Evolutionary conservation across 2,329 filamentous ascomycete species (phyloP).

Genomic region (Pseudocercospora fuligena): DNA sequence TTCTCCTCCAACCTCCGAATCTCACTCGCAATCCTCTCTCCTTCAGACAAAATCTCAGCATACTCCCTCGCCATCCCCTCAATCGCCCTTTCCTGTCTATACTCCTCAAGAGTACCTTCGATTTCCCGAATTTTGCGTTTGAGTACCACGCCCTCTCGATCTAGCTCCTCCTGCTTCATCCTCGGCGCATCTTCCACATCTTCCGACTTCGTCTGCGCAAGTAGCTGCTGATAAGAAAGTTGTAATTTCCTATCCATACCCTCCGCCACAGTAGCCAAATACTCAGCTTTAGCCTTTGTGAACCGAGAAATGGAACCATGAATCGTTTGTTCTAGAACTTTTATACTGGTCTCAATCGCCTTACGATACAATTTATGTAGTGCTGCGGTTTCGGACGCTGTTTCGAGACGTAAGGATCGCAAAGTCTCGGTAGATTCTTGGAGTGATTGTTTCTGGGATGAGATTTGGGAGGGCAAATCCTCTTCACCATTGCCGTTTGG

Average conservation of each 20-base stretch:
- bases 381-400: conserved; percentile 41
- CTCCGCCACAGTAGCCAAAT: conserved; percentile 48
- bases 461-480: conserved; percentile 24
- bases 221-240: conserved; percentile 36
- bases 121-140: conserved; percentile 41
- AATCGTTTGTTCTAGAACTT: conserved; percentile 53
- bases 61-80: conserved; percentile 48
- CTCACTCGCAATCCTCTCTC: conserved; percentile 40
- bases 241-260: conserved; percentile 48
- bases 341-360: conserved; percentile 46
- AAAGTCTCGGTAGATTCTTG: conserved; percentile 34
- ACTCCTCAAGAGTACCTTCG: conserved; percentile 43
- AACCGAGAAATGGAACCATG: conserved; percentile 51
- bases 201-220: conserved; percentile 31
- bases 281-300: conserved; percentile 50
- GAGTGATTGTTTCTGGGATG: not conserved
- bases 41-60: conserved; percentile 36
- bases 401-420: conserved; percentile 36
- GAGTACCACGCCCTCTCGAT: conserved; percentile 38
- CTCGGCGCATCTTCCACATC: conserved; percentile 39
- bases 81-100: conserved; percentile 45
- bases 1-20: conserved; percentile 38
- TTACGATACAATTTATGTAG: conserved; percentile 45
- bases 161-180: conserved; percentile 40
- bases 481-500: conserved; percentile 18